These are phyloP conservation scores for Themeda triandra DNA, from an alignment of 176 grass and related monocot genomes.

Conservation along the genomic window DNA sequence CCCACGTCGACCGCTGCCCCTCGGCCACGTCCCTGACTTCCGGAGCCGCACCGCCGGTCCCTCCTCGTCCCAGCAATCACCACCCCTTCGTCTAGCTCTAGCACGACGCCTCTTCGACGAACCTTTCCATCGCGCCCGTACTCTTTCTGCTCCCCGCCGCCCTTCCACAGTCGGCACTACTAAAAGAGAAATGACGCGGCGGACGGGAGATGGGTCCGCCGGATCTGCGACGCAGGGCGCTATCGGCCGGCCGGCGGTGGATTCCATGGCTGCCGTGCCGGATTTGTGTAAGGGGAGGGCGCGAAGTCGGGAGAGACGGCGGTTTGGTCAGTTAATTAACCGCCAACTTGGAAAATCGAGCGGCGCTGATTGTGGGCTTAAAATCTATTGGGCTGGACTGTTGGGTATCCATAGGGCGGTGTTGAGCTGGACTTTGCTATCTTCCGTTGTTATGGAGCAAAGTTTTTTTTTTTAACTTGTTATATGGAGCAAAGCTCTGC, in stretches of 20 bases:
- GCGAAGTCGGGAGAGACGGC: neutral
- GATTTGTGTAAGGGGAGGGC: neutral
- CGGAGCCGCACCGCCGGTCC: neutral
- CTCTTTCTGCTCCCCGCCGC: neutral
- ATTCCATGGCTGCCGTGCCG: neutral
- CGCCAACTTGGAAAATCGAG: no score
- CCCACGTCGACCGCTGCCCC: constrained; percentile 69
- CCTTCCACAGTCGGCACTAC: neutral
- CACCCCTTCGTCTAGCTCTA: constrained; percentile 29
- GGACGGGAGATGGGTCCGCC: neutral
- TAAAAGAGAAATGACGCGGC: neutral
- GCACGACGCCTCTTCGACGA: constrained; percentile 35
- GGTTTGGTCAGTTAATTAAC: neutral
- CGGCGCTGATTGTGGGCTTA: neutral
- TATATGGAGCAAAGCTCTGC: no score
- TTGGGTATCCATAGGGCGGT: no score
- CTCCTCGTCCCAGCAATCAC: neutral
- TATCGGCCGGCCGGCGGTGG: neutral
- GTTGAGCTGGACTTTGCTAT: no score
- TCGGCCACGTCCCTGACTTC: constrained; percentile 28
- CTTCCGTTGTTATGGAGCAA: no score
- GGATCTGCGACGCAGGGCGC: neutral
- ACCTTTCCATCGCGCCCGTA: constrained; percentile 30
- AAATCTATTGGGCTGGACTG: neutral
- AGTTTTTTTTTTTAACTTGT: no score